Evolutionary conservation across 2,329 filamentous ascomycete genomes (phyloP).

Genomic region (Alternaria burnsii): DNA sequence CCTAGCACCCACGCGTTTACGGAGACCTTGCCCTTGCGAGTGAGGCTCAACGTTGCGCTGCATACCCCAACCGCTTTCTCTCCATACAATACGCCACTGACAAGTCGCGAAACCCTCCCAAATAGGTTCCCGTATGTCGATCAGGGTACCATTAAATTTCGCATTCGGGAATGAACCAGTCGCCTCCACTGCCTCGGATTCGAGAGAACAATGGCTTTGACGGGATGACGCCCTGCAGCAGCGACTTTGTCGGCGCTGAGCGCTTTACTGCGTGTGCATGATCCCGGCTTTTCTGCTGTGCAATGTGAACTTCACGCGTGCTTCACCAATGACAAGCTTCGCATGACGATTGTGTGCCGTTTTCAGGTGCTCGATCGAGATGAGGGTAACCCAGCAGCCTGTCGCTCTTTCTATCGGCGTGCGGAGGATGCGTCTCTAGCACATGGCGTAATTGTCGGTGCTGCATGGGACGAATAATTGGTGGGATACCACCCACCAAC

Average conservation of each 20-base stretch:
- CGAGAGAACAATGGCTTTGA: background rate
- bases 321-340: background rate
- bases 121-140: background rate
- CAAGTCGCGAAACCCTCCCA: background rate
- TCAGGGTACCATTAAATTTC: background rate
- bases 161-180: background rate
- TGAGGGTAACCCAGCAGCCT: slow-evolving; percentile 19
- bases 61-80: background rate
- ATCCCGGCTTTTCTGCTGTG: slow-evolving; percentile 7
- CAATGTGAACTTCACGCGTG: slow-evolving; percentile 12
- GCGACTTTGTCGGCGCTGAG: background rate
- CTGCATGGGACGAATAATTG: background rate
- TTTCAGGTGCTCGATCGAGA: slow-evolving; percentile 7
- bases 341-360: background rate
- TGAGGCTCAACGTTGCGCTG: slow-evolving; percentile 17
- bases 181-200: background rate
- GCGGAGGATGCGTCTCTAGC: background rate
- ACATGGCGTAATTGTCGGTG: background rate
- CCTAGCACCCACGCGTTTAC: slow-evolving; percentile 3
- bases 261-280: background rate
- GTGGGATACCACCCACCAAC: background rate
- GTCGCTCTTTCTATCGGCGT: slow-evolving; percentile 28
- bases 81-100: background rate
- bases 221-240: background rate
- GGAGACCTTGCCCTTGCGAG: slow-evolving; percentile 4